Evolutionary conservation across 2,329 filamentous ascomycete genomes (phyloP).

Genomic region (Mycosphaerella sp.): DNA sequence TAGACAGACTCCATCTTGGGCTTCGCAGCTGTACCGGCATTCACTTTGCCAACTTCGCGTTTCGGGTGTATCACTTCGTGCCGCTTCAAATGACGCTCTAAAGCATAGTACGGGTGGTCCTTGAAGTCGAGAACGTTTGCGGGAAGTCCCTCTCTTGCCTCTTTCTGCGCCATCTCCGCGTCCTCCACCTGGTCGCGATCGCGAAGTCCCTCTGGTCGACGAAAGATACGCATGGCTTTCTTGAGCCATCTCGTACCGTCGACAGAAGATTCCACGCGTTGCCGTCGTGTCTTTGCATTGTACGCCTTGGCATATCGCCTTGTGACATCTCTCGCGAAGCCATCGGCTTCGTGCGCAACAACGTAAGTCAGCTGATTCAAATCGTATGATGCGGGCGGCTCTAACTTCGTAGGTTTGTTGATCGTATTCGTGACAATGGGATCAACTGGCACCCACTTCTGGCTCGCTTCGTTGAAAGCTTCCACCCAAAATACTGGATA

Average conservation of each 20-base stretch:
- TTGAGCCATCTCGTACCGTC: conserved; percentile 53
- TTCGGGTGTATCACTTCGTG: conserved; percentile 76
- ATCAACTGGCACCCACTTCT: conserved; percentile 89
- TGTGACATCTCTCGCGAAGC: conserved; percentile 75
- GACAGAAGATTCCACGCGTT: conserved; percentile 65
- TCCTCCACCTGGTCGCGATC: conserved; percentile 82
- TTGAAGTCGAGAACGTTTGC: conserved; percentile 38
- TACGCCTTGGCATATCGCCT: conserved; percentile 79
- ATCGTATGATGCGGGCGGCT: conserved; percentile 72
- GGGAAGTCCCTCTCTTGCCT: conserved; percentile 60
- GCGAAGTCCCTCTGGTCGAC: conserved; percentile 22
- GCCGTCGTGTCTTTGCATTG: conserved; percentile 79
- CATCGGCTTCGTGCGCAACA: conserved; percentile 76
- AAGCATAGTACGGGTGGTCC: conserved; percentile 48
- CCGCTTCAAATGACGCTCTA: conserved; percentile 75
- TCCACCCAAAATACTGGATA: conserved; percentile 94
- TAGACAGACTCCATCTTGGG: conserved; percentile 68
- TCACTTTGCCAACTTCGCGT: conserved; percentile 69
- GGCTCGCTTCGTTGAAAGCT: conserved; percentile 73
- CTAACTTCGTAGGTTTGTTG: conserved; percentile 67
- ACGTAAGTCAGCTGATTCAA: conserved; percentile 77
- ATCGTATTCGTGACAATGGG: conserved; percentile 74
- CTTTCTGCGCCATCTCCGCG: conserved; percentile 62
- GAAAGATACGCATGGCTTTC: conserved; percentile 43
- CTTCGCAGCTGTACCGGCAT: conserved; percentile 53